Evolutionary conservation across 345 rosid genomes (phyloP).

Genomic region (Firmiana major): DNA sequence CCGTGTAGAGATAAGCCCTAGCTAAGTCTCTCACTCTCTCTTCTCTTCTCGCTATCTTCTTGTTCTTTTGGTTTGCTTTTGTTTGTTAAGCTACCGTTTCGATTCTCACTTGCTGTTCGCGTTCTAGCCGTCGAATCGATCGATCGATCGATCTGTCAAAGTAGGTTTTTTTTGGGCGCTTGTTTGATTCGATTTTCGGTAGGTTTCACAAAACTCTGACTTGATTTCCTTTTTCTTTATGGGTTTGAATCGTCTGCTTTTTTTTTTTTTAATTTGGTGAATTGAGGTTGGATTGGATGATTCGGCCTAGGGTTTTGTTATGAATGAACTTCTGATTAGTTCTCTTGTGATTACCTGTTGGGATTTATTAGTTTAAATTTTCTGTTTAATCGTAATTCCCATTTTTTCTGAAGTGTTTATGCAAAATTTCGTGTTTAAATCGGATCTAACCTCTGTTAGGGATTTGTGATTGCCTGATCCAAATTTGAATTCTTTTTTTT

Average conservation of each 20-base stretch:
- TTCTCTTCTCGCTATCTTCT: not conserved
- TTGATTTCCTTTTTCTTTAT: not conserved
- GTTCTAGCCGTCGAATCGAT: not conserved
- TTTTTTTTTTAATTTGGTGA: not conserved
- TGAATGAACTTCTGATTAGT: not conserved
- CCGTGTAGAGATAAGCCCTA: constrained; percentile 8
- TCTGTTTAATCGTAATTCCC: not conserved
- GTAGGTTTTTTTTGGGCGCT: no score
- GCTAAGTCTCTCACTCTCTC: not conserved
- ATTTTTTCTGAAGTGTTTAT: not conserved
- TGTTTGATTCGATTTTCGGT: not conserved
- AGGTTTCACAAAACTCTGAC: not conserved
- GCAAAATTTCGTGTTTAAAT: not conserved
- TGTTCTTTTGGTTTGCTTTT: not conserved
- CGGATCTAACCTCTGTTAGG: not conserved
- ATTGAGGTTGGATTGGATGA: not conserved
- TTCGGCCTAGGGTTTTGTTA: not conserved
- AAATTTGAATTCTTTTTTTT: not conserved
- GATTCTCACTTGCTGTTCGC: not conserved
- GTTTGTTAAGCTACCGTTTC: not conserved
- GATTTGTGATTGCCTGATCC: not conserved
- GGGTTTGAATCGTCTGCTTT: not conserved
- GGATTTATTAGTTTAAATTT: not conserved
- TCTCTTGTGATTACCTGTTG: not conserved
- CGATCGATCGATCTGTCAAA: not conserved